These are phyloP conservation scores for Clavispora vitiphila DNA, from an alignment of 805 yeast species.

Conservation along the genomic window DNA sequence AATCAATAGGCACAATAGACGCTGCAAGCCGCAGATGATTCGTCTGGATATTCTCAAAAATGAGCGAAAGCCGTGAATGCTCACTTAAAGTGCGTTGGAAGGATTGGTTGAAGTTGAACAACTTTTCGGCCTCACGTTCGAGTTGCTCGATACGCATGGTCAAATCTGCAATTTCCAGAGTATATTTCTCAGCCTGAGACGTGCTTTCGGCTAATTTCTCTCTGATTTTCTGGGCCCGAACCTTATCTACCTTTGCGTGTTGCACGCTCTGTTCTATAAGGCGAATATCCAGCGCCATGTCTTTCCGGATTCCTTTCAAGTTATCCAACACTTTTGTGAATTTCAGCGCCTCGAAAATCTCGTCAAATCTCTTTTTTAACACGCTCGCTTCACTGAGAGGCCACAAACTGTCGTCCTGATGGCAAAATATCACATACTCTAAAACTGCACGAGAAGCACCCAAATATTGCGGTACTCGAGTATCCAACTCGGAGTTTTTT, in stretches of 20 bases:
- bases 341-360: conserved; percentile 91
- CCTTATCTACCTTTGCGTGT: conserved; percentile 68
- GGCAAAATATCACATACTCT: conserved; percentile 93
- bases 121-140: conserved; percentile 52
- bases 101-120: conserved; percentile 75
- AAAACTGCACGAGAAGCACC: conserved; percentile 87
- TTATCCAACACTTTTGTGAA: conserved; percentile 86
- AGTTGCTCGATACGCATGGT: conserved; percentile 46
- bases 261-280: conserved; percentile 73
- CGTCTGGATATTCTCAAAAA: conserved; percentile 39
- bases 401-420: conserved; percentile 96
- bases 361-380: conserved; percentile 90
- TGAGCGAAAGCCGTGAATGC: conserved; percentile 51
- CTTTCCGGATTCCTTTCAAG: conserved; percentile 71
- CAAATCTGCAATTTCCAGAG: conserved; percentile 43
- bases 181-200: conserved; percentile 39
- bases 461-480: conserved; percentile 70
- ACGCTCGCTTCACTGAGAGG: conserved; percentile 89
- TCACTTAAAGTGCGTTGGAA: conserved; percentile 68
- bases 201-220: conserved; percentile 42
- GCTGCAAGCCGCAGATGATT: conserved; percentile 49
- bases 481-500: conserved; percentile 78
- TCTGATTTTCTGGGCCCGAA: conserved; percentile 59
- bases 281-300: conserved; percentile 69
- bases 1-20: conserved; percentile 43